Evolutionary conservation across 2,329 filamentous ascomycete genomes (phyloP).

Genomic region (Arthrobotrys pseudoclavata): DNA sequence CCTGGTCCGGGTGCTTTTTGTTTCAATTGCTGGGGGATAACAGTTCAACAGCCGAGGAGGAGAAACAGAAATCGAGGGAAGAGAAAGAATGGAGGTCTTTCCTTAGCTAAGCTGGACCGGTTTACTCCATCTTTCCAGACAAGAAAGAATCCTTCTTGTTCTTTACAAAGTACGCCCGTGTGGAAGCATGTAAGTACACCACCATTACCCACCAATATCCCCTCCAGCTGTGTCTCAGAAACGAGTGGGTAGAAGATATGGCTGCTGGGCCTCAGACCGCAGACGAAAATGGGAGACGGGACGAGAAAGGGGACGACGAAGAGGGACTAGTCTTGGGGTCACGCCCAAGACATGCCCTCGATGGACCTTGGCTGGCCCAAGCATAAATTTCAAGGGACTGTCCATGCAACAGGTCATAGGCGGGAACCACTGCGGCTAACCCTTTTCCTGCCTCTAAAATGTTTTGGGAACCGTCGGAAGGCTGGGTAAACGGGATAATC

Average conservation of each 20-base stretch:
- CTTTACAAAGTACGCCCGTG: neutral
- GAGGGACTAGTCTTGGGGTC: conserved; percentile 49
- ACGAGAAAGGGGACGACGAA: conserved; percentile 58
- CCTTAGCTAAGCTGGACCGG: conserved; percentile 15
- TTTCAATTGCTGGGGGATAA: conserved; percentile 9
- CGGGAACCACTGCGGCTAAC: conserved; percentile 54
- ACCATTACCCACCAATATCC: too few relatives aligned
- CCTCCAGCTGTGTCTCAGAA: conserved; percentile 26
- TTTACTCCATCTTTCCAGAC: neutral
- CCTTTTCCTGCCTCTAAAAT: conserved; percentile 34
- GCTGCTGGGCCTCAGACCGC: conserved; percentile 35
- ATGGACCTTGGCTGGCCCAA: conserved; percentile 40
- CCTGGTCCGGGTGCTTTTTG: conserved; percentile 3
- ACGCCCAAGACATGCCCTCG: conserved; percentile 38
- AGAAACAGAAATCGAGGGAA: conserved; percentile 10
- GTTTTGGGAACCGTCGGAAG: conserved; percentile 27
- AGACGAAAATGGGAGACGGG: conserved; percentile 57
- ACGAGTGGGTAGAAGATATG: conserved; percentile 8
- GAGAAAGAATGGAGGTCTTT: conserved; percentile 4
- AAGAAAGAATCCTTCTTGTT: neutral
- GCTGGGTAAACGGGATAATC: conserved; percentile 26
- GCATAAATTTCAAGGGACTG: conserved; percentile 58
- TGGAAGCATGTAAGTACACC: conserved; percentile 10
- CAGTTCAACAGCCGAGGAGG: neutral
- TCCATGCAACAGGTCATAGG: conserved; percentile 48